Evolutionary conservation across 2,329 filamentous ascomycete species (phyloP).

Genomic region (Raffaelea albimanens): DNA sequence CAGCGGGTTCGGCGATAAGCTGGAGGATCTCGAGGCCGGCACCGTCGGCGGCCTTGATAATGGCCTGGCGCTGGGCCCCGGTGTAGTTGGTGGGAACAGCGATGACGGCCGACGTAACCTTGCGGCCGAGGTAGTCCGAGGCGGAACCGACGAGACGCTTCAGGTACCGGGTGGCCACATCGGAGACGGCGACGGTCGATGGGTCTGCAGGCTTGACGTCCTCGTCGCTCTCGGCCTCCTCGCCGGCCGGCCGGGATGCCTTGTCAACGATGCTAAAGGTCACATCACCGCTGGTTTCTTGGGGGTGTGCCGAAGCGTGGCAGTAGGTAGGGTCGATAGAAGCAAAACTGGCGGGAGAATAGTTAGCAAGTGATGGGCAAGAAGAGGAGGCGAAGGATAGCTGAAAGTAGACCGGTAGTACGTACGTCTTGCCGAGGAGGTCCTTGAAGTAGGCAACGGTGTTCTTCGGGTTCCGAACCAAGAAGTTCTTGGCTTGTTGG

Average conservation of each 20-base stretch:
- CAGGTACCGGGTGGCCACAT: slow-evolving; percentile 78
- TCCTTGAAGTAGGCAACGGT: slow-evolving; percentile 95
- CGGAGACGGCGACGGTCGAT: slow-evolving; percentile 66
- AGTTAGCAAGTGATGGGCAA: background rate
- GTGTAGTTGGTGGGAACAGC: slow-evolving; percentile 89
- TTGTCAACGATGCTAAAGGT: slow-evolving; percentile 80
- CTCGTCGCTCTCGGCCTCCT: slow-evolving; percentile 31
- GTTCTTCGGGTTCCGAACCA: slow-evolving; percentile 86
- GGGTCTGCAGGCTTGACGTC: slow-evolving; percentile 23
- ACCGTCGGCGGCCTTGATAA: slow-evolving; percentile 67
- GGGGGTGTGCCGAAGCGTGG: slow-evolving; percentile 85
- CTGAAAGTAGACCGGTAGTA: slow-evolving; percentile 4
- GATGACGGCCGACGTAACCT: slow-evolving; percentile 89
- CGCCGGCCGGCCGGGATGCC: slow-evolving; percentile 31
- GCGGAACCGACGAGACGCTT: slow-evolving; percentile 73
- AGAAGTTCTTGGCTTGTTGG: slow-evolving; percentile 86
- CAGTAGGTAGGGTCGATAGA: slow-evolving; percentile 92
- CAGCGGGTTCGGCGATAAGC: slow-evolving; percentile 83
- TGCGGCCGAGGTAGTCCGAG: slow-evolving; percentile 84
- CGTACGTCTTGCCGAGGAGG: slow-evolving; percentile 86
- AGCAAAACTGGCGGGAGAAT: slow-evolving; percentile 54
- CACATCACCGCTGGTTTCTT: slow-evolving; percentile 61
- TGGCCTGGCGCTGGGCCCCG: slow-evolving; percentile 74
- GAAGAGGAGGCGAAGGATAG: background rate
- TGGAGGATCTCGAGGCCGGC: slow-evolving; percentile 86